Base-by-base conservation (phyloP, 2,329 filamentous ascomycete genomes). In the Aspergillus terreus region DNA sequence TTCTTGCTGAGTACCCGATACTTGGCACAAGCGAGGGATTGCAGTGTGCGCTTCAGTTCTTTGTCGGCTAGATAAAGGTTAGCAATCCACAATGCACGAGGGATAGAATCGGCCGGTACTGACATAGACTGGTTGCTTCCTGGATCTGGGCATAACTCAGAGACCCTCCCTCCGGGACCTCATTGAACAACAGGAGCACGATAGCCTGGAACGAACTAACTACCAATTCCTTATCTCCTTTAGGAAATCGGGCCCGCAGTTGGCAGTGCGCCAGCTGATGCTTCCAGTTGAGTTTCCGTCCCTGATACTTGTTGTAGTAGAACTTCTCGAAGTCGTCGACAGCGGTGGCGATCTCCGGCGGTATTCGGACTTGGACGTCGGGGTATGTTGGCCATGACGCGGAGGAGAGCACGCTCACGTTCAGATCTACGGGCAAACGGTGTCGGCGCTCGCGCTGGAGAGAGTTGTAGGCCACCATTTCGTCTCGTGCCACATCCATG, bases 371-470 rank as follows among this genome's bases (percentile, higher is more conserved):
- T 2, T 80, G 74, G 6, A 86, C 79, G 54, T 96, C 91, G 0
- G 87, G 84, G 63, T 97, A 99, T 0, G 88, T 87, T 0, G 94
- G 94, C 94, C 94, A 99, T 1, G 94, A 88, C 0, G 92, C 84
- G 1, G 90, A 84, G 4, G 91, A 95, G n/a, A 99, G 78, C 19
- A 99, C 87, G 72, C 85, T 95, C 62, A 97, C 94, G 55, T 84
- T 84, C 14, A 97, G 78, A 67, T 94, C 89, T 40, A 96, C 69
- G 1, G 74, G 68, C 5, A 78, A 70, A 52, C 78, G 82, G 49
- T 80, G 80, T 47, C 79, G 78, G 14, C 81, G 78, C 73, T 82
- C 79, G 55, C 82, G 79, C 44, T 81, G 74, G 71, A 91, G 70
- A 71, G 80, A 76, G 69, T 87, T 94, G 75, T 95, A 99, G 0